Percentiles rank a stretch among this genome's conserved stretches.
These are phyloP conservation scores for Nematocida major DNA, from an alignment of 371 early-diverging fungal genomes.

Conservation along the genomic window DNA sequence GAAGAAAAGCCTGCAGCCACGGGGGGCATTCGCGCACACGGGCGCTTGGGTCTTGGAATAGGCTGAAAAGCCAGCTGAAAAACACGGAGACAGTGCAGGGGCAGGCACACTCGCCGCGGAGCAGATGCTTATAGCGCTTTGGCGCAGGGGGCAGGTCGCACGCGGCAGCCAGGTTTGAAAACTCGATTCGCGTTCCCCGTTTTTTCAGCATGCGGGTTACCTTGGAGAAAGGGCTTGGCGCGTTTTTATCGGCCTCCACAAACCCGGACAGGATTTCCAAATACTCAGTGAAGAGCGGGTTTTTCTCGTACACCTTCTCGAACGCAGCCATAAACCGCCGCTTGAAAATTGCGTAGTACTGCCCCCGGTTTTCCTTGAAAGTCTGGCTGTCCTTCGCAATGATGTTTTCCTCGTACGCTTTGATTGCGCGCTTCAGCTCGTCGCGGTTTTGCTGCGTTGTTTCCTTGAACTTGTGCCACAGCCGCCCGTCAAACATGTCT, in stretches of 20 bases:
- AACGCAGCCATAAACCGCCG: neutral
- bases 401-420: neutral
- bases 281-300: neutral
- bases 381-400: neutral
- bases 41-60: no score
- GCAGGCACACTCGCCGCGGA: neutral
- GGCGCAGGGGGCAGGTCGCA: neutral
- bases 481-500: neutral
- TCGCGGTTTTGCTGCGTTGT: neutral
- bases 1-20: no score
- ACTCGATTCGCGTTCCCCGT: neutral
- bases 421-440: neutral
- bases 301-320: neutral
- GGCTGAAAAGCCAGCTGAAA: no score
- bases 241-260: neutral
- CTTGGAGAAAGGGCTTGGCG: slow-evolving; percentile 3
- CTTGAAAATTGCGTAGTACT: neutral
- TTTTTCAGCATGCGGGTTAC: neutral
- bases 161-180: neutral
- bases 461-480: neutral
- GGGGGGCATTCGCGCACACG: no score
- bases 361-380: neutral
- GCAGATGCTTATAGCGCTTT: neutral
- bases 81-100: no score
- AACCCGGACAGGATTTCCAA: neutral